Base-by-base conservation (phyloP, 2,329 filamentous ascomycete species). In the Aspergillus brunneoviolaceus region DNA sequence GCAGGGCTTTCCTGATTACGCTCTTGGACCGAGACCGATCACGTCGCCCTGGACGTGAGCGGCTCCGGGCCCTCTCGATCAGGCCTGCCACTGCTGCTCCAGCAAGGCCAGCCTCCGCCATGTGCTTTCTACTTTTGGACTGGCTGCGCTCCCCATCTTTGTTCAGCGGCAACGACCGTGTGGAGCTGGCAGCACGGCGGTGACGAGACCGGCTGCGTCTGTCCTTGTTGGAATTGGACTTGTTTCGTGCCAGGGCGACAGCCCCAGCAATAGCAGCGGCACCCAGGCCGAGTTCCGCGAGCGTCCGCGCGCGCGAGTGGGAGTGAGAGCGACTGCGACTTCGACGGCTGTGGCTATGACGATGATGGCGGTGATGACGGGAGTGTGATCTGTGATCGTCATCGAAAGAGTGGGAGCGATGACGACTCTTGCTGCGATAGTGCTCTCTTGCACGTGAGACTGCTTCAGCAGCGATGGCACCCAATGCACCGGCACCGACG, bases 61-160 rank as follows among this genome's bases (percentile, higher is more conserved):
- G 84, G 73, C 82, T 87, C 55, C 85, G 81, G 52, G 79, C 79
- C 57, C 79, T 81, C 61, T 87, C 81, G 60, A 84, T 81, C 33
- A 88, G 76, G n/a, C 84, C 86, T 39, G 85, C 86, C 9, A 85
- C 83, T 7, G 85, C 84, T 60, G 86, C 86, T 64, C 82, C 84
- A 23, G 85, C 86, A 55, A 87, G 76, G 62, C 86, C 86, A 56
- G 85, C 86, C 69, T 85, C 82, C 14, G 85, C 85, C 65, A 85
- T 84, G 60, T 83, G 81, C 55, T 82, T 81, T 62, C 85, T 85
- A 59, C 84, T 81, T 65, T 85, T 83, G 14, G 73, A 75, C 49
- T 75, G 69, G 62, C 77, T 76, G 50, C 75, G 73, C 39, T 72
- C 71, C 11, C 67, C 69, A 6, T 68, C 68, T 33, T 66, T 66